These are phyloP conservation scores for Verbascum thapsus DNA, from an alignment of 257 asterid species.

Conservation along the genomic window DNA sequence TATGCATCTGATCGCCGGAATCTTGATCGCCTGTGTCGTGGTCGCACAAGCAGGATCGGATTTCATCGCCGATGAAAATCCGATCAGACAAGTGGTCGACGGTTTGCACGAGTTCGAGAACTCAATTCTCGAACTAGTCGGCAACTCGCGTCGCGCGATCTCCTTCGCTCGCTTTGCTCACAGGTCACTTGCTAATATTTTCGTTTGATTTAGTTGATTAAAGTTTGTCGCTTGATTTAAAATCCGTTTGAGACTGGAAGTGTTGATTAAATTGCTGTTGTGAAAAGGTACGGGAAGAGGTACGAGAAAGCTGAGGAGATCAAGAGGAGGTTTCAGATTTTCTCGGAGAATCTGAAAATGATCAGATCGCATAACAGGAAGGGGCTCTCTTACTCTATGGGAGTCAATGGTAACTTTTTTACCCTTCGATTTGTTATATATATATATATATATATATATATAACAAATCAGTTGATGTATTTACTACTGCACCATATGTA, in stretches of 20 bases:
- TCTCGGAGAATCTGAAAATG: conserved; percentile 62
- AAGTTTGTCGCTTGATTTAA: not conserved
- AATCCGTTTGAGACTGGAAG: not conserved
- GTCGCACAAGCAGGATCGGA: conserved; percentile 43
- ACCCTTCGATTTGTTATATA: too few species aligned
- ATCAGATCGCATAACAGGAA: conserved; percentile 84
- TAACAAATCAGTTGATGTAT: too few species aligned
- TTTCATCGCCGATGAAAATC: conserved; percentile 52
- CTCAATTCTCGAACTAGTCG: conserved; percentile 53
- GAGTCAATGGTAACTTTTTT: conserved; percentile 57
- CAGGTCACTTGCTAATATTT: conserved; percentile 41
- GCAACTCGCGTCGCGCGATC: conserved; percentile 68
- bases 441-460: too few species aligned
- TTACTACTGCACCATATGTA: too few species aligned
- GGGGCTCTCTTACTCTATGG: conserved; percentile 78
- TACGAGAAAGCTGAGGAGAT: conserved; percentile 74
- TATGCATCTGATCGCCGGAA: conserved; percentile 38
- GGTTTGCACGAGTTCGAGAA: conserved; percentile 64
- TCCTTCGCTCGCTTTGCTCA: conserved; percentile 85
- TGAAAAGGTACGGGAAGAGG: conserved; percentile 65
- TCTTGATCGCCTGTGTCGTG: conserved; percentile 42
- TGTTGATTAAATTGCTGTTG: conserved; percentile 12
- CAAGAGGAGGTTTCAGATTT: conserved; percentile 66
- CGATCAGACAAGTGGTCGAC: conserved; percentile 88
- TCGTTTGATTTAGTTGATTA: not conserved